phyloP scores from a whole-genome alignment of 2,329 filamentous ascomycete species.

The Dactylellina sp. region DNA sequence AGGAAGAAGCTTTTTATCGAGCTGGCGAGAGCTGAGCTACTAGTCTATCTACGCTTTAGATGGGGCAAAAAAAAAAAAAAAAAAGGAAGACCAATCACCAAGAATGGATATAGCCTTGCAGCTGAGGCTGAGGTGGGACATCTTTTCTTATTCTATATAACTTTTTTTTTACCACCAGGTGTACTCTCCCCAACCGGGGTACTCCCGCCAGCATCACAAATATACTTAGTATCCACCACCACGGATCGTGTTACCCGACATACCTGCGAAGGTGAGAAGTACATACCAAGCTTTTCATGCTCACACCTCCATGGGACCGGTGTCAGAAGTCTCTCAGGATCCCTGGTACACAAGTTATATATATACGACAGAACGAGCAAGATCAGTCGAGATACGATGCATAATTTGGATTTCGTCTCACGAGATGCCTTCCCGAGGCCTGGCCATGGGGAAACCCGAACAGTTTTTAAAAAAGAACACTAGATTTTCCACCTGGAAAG shows the following conservation, averaged over 20 bases:
- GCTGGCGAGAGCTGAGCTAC: slow-evolving; percentile 48
- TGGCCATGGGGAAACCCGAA: no score
- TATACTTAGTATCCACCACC: slow-evolving; percentile 32
- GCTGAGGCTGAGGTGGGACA: slow-evolving; percentile 56
- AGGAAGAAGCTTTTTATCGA: slow-evolving; percentile 51
- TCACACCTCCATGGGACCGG: slow-evolving; percentile 3
- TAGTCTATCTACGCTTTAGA: slow-evolving; percentile 12
- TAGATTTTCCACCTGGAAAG: not conserved
- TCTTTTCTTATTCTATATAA: slow-evolving; percentile 45
- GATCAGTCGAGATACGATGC: slow-evolving; percentile 12
- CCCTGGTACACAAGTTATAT: slow-evolving; percentile 29
- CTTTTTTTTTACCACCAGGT: no score
- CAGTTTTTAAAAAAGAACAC: not conserved
- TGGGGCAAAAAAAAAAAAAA: no score
- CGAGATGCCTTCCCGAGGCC: no score
- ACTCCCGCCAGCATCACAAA: slow-evolving; percentile 50
- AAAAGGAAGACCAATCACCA: slow-evolving; percentile 26
- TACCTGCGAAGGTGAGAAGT: not conserved
- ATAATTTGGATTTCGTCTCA: no score
- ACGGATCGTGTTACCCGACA: slow-evolving; percentile 15
- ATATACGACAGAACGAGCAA: slow-evolving; percentile 16
- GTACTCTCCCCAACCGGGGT: slow-evolving; percentile 27
- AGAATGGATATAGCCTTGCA: slow-evolving; percentile 55
- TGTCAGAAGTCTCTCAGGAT: not conserved
- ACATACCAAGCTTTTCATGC: slow-evolving; percentile 27